These are phyloP conservation scores for Penicillium psychrofluorescens DNA, from an alignment of 495 filamentous ascomycete genomes.

Conservation along the genomic window DNA sequence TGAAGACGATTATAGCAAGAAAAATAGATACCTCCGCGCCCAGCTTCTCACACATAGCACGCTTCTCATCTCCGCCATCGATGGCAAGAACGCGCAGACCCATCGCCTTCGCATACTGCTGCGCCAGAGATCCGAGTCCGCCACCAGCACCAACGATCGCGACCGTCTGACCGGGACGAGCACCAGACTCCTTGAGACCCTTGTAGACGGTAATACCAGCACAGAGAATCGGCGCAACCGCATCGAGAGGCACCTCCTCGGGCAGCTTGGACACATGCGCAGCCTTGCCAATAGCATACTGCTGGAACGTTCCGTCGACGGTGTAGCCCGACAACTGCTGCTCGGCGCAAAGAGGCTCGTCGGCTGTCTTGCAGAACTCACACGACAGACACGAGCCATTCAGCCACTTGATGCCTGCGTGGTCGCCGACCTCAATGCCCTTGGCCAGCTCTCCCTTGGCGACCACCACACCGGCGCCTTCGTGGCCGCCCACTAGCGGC, in stretches of 20 bases:
- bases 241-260: slow-evolving; percentile 63
- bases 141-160: slow-evolving; percentile 88
- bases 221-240: slow-evolving; percentile 70
- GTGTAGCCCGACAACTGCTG: slow-evolving; percentile 65
- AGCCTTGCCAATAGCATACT: slow-evolving; percentile 80
- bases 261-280: slow-evolving; percentile 69
- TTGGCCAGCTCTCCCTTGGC: slow-evolving; percentile 62
- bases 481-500: slow-evolving; percentile 83
- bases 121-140: slow-evolving; percentile 74
- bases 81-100: slow-evolving; percentile 69
- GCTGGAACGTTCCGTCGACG: slow-evolving; percentile 81
- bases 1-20: neutral
- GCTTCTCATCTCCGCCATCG: slow-evolving; percentile 75
- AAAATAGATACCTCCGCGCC: slow-evolving; percentile 41
- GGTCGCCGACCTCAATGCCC: slow-evolving; percentile 63
- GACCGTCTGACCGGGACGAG: slow-evolving; percentile 66
- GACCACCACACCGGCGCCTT: slow-evolving; percentile 77
- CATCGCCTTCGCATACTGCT: slow-evolving; percentile 89
- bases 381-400: slow-evolving; percentile 69
- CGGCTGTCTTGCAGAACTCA: slow-evolving; percentile 61
- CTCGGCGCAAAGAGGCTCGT: slow-evolving; percentile 62
- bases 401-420: slow-evolving; percentile 78
- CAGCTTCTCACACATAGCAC: slow-evolving; percentile 54
- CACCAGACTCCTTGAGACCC: slow-evolving; percentile 77
- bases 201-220: slow-evolving; percentile 91